Evolutionary conservation across 495 filamentous ascomycete genomes (phyloP).

Genomic region (Penicillium longicatenatum): DNA sequence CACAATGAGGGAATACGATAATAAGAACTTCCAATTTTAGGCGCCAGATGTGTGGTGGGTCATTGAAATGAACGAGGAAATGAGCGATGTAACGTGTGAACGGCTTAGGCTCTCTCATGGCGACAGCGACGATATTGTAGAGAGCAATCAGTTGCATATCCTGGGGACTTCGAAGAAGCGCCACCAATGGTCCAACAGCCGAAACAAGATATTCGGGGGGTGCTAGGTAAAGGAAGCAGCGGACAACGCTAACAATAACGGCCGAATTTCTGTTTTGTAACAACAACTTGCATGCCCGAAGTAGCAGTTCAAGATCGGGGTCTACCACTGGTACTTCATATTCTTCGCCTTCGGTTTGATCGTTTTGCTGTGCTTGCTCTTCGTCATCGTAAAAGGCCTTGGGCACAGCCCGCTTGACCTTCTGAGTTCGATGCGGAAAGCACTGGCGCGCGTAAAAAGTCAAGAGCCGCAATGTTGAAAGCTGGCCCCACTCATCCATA

Average conservation of each 20-base stretch:
- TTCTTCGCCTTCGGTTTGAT: conserved; percentile 48
- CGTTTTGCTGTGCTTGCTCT: conserved; percentile 41
- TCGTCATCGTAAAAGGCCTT: conserved; percentile 82
- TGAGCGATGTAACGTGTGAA: conserved; percentile 85
- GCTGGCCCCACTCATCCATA: conserved; percentile 98
- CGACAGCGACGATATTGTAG: conserved; percentile 91
- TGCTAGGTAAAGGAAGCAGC: conserved; percentile 81
- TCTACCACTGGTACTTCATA: conserved; percentile 67
- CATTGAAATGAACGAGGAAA: conserved; percentile 80
- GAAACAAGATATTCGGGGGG: conserved; percentile 68
- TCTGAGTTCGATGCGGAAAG: conserved; percentile 72
- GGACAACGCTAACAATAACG: conserved; percentile 83
- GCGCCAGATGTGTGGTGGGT: conserved; percentile 81
- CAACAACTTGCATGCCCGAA: conserved; percentile 79
- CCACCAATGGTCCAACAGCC: conserved; percentile 80
- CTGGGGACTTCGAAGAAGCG: conserved; percentile 77
- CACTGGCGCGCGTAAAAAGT: conserved; percentile 82
- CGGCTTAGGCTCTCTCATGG: conserved; percentile 65
- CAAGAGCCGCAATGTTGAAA: conserved; percentile 78
- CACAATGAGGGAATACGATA: conserved; percentile 82
- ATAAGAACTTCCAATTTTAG: conserved; percentile 91
- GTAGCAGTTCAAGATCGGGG: conserved; percentile 78
- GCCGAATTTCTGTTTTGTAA: conserved; percentile 90
- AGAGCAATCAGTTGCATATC: conserved; percentile 89
- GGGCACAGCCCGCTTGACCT: conserved; percentile 52